Base-by-base conservation (phyloP, 176 grass and related monocot genomes). In the Aegilops bicornis region DNA sequence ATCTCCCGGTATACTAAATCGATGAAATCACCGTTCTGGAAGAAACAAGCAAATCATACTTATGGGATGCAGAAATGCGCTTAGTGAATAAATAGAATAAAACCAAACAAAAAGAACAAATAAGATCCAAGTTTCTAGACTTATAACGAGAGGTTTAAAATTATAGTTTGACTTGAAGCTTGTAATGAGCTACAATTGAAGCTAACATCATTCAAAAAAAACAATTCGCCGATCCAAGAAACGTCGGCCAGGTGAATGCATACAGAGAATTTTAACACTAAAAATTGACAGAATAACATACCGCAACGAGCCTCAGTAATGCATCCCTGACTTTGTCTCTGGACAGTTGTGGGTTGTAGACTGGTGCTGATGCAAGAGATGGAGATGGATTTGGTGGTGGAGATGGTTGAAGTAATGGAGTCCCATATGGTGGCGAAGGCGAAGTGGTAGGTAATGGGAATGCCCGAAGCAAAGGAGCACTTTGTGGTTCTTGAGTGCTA, bases 1-100 rank as follows among this genome's bases (percentile, higher is more conserved):
- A 94, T 78, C 92, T 94, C 92, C 29, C 77, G 54, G 74, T 89
- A 89, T 10, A 94, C 45, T 65, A 94, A 88, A 78, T 94, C 92
- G 1, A 91, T 54, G 25, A 91, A 94, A 52, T 84, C 75, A 52
- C 87, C 77, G 5, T 82, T 91, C 92, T 94, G 84, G 24, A 39
- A 74, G 11, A 63, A 90, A 86, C 29, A 37, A 70, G 4, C 23
- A 62, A 23, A 22, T 22, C 59, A 62, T 8, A 24, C 22, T 20
- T 79, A 22, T 62, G 36, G 36, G 36, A 37, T 7, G 36, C 36
- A 5, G 36, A 37, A 47, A 63, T 25, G 37, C 1, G 30, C 1
- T 2, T 83, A 45, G 11, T 16, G 33, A 39, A 37, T 37, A 39
- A 31, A 35, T 58, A 32, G 43, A 37, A 4, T 62, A 62, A 7